Conservation (phyloP, 306 rosid genomes). For the Rosa rugosa region DNA sequence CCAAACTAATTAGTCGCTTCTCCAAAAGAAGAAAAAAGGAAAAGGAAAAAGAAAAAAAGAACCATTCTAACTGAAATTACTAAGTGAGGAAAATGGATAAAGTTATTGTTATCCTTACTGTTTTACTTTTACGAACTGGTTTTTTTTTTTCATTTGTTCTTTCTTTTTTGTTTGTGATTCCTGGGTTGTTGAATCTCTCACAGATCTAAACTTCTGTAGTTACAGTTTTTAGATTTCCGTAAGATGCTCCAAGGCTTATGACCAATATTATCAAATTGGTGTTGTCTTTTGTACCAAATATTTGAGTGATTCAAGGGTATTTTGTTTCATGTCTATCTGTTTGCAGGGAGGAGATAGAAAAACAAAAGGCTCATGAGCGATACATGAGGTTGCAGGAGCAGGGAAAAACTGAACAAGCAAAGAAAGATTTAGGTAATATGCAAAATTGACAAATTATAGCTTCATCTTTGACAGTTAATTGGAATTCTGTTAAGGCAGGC, state of each 20-base stretch:
- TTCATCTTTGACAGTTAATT: not conserved
- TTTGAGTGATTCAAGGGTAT: not conserved
- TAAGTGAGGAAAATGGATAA: not conserved
- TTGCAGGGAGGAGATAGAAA: constrained; percentile 88
- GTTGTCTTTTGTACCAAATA: not conserved
- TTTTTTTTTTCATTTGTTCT: too few species aligned
- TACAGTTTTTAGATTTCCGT: not conserved
- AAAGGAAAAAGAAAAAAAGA: not conserved
- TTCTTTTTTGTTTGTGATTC: not conserved
- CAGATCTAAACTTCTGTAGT: not conserved
- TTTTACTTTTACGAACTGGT: not conserved
- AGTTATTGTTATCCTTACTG: not conserved
- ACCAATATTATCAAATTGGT: not conserved
- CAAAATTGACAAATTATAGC: not conserved
- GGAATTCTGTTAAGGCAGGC: not conserved
- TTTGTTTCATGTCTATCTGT: constrained; percentile 11
- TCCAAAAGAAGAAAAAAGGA: not conserved
- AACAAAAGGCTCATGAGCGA: constrained; percentile 91
- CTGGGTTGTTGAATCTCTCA: not conserved
- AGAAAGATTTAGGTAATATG: constrained; percentile 79
- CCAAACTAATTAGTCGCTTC: not conserved
- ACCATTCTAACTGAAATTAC: not conserved
- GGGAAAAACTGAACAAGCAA: constrained; percentile 95
- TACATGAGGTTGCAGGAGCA: constrained; percentile 91
- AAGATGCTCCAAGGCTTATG: not conserved